These are phyloP conservation scores for Hibiscus mutabilis DNA, from an alignment of 345 rosid species.

Conservation along the genomic window DNA sequence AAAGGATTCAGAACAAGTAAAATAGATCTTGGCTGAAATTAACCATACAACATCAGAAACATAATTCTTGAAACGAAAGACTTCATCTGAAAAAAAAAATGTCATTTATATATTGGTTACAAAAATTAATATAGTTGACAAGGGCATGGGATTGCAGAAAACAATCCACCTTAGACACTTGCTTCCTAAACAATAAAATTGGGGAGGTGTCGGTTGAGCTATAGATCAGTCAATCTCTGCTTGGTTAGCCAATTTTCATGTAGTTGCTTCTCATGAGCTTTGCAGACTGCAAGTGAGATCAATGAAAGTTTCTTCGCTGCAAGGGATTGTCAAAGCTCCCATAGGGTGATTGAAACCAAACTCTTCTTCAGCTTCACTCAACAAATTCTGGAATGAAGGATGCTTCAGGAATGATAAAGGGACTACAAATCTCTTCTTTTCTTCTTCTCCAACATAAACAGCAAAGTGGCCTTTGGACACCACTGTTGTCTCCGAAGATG, in stretches of 20 bases:
- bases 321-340: too few species aligned
- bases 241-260: background rate
- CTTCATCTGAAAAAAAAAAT: background rate
- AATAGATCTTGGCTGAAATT: background rate
- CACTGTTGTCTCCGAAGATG: too few species aligned
- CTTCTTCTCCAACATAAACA: too few species aligned
- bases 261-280: background rate
- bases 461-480: too few species aligned
- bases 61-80: background rate
- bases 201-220: background rate
- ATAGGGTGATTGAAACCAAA: too few species aligned
- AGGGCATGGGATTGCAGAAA: background rate
- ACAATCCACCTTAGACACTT: background rate
- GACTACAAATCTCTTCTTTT: too few species aligned
- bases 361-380: too few species aligned
- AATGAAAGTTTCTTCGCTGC: too few species aligned
- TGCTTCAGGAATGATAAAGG: too few species aligned
- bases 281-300: too few species aligned
- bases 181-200: background rate
- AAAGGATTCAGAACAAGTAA: background rate
- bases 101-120: background rate
- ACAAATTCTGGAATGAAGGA: too few species aligned
- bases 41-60: background rate
- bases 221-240: background rate
- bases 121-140: background rate